A percentile compares a stretch with the other conserved stretches of the same genome.
Evolutionary conservation across 441 rosid species (phyloP).

Genomic region (Adansonia madagascariensis): DNA sequence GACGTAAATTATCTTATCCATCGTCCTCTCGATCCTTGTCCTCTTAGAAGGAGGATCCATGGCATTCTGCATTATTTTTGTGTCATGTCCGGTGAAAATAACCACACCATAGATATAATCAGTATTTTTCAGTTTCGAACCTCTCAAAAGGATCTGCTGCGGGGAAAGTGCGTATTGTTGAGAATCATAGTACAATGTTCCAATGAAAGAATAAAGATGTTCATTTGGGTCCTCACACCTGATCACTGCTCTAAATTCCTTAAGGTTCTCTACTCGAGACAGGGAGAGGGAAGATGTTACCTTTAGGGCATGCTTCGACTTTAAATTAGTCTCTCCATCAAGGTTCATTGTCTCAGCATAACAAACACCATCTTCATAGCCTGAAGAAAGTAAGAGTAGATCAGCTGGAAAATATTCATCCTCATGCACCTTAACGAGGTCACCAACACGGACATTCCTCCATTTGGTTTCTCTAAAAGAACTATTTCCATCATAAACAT

Average conservation of each 20-base stretch:
- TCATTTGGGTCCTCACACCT: slow-evolving; percentile 94
- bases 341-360: slow-evolving; percentile 98
- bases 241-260: slow-evolving; percentile 52
- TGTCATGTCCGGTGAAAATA: slow-evolving; percentile 89
- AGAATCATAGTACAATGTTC: slow-evolving; percentile 50
- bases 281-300: slow-evolving; percentile 42
- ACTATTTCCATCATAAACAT: slow-evolving; percentile 41
- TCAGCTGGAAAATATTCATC: slow-evolving; percentile 93
- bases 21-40: slow-evolving; percentile 81
- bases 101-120: slow-evolving; percentile 75
- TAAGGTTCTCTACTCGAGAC: slow-evolving; percentile 48
- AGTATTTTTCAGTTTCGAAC: slow-evolving; percentile 83
- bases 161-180: slow-evolving; percentile 65
- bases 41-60: slow-evolving; percentile 90
- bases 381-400: slow-evolving; percentile 83
- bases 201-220: slow-evolving; percentile 78
- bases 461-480: slow-evolving; percentile 58
- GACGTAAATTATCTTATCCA: slow-evolving; percentile 76
- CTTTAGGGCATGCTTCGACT: slow-evolving; percentile 72
- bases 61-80: slow-evolving; percentile 94
- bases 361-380: slow-evolving; percentile 78
- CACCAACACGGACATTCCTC: slow-evolving; percentile 85
- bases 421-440: slow-evolving; percentile 69
- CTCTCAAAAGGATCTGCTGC: slow-evolving; percentile 82
- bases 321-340: slow-evolving; percentile 94